phyloP scores from a whole-genome alignment of 352 stramenopile genomes.

The Pilasporangium apinafurcum region DNA sequence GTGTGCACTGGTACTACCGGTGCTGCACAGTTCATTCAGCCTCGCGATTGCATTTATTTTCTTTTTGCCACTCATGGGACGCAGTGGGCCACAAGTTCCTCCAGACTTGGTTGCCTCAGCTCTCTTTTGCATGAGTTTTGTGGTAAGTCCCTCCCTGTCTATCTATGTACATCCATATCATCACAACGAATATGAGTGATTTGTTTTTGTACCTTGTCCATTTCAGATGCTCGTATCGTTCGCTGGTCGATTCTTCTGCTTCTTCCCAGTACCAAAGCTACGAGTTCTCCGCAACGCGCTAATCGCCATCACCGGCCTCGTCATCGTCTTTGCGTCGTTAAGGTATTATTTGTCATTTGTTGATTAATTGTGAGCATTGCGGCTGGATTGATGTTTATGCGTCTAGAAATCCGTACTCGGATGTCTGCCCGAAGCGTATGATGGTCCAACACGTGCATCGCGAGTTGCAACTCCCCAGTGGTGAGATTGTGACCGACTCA shows the following conservation, averaged over 20 bases:
- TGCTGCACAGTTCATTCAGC: constrained; percentile 52
- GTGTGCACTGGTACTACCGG: constrained; percentile 35
- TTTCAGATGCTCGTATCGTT: constrained; percentile 42
- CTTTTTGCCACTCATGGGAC: constrained; percentile 69
- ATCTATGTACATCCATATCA: not conserved
- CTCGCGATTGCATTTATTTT: constrained; percentile 61
- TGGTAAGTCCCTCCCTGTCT: constrained; percentile 20
- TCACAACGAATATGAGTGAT: not conserved
- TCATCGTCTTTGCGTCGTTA: constrained; percentile 39
- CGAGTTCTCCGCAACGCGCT: constrained; percentile 27
- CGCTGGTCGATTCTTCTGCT: constrained; percentile 67
- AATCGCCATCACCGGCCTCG: constrained; percentile 23
- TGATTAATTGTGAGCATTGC: too few species aligned
- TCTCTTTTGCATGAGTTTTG: constrained; percentile 36
- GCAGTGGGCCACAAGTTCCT: constrained; percentile 41
- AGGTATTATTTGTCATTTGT: too few species aligned
- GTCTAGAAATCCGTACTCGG: constrained; percentile 69
- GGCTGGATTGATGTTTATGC: not conserved
- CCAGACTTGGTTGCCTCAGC: constrained; percentile 49
- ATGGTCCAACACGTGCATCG: constrained; percentile 68
- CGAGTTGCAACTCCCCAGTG: constrained; percentile 34
- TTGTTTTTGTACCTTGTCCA: not conserved
- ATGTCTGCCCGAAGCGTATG: constrained; percentile 57
- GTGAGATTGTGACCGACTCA: constrained; percentile 38
- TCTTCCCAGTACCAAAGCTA: constrained; percentile 38